These are phyloP conservation scores for Candida oleophila DNA, from an alignment of 805 yeast genomes.

Conservation along the genomic window DNA sequence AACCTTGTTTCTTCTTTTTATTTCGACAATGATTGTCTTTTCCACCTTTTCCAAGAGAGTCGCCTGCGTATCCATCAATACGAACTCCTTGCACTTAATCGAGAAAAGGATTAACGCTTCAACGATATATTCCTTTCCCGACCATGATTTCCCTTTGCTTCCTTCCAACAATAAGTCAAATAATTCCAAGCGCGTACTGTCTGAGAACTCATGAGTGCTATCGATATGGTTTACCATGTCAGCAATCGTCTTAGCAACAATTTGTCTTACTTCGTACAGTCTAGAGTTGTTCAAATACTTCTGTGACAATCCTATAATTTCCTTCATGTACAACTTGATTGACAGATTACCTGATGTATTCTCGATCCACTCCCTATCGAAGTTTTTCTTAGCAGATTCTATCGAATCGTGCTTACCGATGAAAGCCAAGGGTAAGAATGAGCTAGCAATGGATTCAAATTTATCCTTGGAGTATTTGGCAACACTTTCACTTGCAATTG, in stretches of 20 bases:
- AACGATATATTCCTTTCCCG: conserved; percentile 77
- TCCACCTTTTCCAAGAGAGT: conserved; percentile 37
- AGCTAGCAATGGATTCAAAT: conserved; percentile 59
- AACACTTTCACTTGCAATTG: conserved; percentile 62
- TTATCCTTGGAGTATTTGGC: conserved; percentile 70
- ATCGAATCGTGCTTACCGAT: conserved; percentile 70
- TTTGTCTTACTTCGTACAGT: conserved; percentile 63
- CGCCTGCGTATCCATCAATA: conserved; percentile 20
- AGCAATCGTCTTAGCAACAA: conserved; percentile 67
- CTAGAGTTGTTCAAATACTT: conserved; percentile 49
- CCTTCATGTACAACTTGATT: conserved; percentile 64
- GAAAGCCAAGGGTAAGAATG: conserved; percentile 75
- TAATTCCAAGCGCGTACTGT: conserved; percentile 24
- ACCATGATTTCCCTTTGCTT: conserved; percentile 78
- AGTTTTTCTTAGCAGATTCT: conserved; percentile 44
- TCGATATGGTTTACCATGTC: conserved; percentile 50
- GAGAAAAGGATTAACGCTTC: conserved; percentile 66
- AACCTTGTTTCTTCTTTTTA: conserved; percentile 60
- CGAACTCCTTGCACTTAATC: conserved; percentile 39
- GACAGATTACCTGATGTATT: conserved; percentile 77
- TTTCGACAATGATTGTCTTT: conserved; percentile 54
- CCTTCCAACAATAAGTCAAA: conserved; percentile 58
- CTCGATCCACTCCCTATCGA: conserved; percentile 74
- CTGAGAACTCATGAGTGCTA: conserved; percentile 23
- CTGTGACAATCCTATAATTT: conserved; percentile 57